These are phyloP conservation scores for Grosmannia serpens DNA, from an alignment of 2,329 filamentous ascomycete genomes.

Conservation along the genomic window DNA sequence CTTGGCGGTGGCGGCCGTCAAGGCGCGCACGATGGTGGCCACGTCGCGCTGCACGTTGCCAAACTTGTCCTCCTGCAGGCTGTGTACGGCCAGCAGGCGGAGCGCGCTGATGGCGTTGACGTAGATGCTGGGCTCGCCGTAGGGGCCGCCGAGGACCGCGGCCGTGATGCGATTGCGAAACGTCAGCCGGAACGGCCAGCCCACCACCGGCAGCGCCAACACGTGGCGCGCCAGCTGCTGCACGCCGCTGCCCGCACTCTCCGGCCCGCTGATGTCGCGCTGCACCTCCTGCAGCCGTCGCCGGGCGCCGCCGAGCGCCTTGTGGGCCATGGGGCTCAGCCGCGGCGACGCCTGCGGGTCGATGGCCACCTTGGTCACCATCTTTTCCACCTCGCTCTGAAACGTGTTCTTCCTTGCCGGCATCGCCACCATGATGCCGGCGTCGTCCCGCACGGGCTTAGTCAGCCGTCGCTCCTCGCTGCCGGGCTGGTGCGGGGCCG, in stretches of 20 bases:
- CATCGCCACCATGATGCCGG: conserved; percentile 29
- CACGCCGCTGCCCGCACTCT: conserved; percentile 36
- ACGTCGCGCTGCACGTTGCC: conserved; percentile 82
- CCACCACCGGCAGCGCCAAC: conserved; percentile 40
- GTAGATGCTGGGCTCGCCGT: conserved; percentile 56
- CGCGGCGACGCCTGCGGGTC: conserved; percentile 38
- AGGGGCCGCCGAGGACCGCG: conserved; percentile 62
- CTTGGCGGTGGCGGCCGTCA: conserved; percentile 56
- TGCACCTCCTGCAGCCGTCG: conserved; percentile 41
- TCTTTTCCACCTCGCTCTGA: conserved; percentile 32
- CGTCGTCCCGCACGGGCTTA: conserved; percentile 31
- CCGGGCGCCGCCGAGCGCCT: conserved; percentile 33
- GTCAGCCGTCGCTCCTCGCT: conserved; percentile 21
- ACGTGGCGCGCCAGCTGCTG: conserved; percentile 33
- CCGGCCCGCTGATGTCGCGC: conserved; percentile 36
- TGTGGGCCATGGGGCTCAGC: conserved; percentile 39
- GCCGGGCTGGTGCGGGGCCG: not conserved
- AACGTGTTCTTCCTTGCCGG: conserved; percentile 23
- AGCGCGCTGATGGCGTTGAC: conserved; percentile 62
- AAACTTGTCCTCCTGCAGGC: conserved; percentile 68
- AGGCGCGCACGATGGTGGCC: conserved; percentile 57
- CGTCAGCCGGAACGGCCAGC: conserved; percentile 57
- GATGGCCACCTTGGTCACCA: conserved; percentile 29
- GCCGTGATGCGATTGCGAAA: conserved; percentile 54
- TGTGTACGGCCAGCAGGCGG: conserved; percentile 57